phyloP scores from a whole-genome alignment of 2,329 filamentous ascomycete species.

The Metarhizium album region DNA sequence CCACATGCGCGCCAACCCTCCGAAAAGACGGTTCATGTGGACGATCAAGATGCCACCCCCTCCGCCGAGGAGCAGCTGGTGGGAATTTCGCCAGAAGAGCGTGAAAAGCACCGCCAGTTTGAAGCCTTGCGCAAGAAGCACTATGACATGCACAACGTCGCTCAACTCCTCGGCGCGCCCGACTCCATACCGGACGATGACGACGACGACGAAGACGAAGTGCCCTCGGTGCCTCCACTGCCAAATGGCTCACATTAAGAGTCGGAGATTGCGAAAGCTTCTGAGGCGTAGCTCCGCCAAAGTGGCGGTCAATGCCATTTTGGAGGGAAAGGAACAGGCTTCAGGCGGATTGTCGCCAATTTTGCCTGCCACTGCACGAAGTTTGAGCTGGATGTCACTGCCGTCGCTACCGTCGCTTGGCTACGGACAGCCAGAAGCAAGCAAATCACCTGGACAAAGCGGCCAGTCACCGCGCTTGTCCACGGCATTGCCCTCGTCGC shows the following conservation, averaged over 20 bases:
- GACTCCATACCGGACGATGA: conserved; percentile 55
- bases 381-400: conserved; percentile 1
- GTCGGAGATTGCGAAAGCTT: neutral
- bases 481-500: neutral
- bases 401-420: neutral
- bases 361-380: neutral
- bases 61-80: conserved; percentile 44
- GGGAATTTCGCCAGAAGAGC: conserved; percentile 58
- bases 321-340: neutral
- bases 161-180: conserved; percentile 70
- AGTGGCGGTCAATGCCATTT: neutral
- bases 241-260: conserved; percentile 27
- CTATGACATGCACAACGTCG: conserved; percentile 97
- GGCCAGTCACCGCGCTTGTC: neutral
- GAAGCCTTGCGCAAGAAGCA: conserved; percentile 89
- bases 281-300: neutral
- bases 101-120: conserved; percentile 85
- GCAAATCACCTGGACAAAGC: neutral
- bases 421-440: neutral
- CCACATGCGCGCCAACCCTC: conserved; percentile 25
- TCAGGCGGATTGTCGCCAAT: neutral
- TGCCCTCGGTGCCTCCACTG: conserved; percentile 33
- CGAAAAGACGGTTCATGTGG: conserved; percentile 72
- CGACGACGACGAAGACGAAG: conserved; percentile 22
- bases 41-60: conserved; percentile 47